Evolutionary conservation across 495 filamentous ascomycete genomes (phyloP), one percentile per base, ranked within the genome.

Genomic region (Penicillium goetzii): DNA sequence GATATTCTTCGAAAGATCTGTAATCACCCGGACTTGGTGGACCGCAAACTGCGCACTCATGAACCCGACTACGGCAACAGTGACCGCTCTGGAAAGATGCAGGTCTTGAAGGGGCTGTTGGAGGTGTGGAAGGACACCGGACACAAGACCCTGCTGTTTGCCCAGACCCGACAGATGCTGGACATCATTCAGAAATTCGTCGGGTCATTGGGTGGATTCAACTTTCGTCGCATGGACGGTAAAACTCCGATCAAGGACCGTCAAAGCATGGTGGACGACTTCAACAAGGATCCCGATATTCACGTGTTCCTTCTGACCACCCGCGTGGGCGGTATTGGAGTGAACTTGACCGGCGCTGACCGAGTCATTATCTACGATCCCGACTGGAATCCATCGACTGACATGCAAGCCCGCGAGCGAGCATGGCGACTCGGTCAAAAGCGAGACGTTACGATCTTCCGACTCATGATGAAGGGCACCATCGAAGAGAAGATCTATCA

Each of bases 401-500:
- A 97, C 68, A 80, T 94, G 30, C 94, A 99, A 72, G 95, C 95
- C 5, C 88, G 94, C n/a, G 95, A 99, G 76, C 86, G 95, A 59
- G 94, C 95, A 25, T 98, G 95, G 95, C 86, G 95, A 43, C 82
- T 99, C 12, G 95, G 95, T 4, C 95, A 99, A 76, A 97, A 93
- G 71, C 88, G 89, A 52, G 91, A 96, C 50, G 95, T 99, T 21
- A 93, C 89, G 0, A 93, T 99, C 33, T 99, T 95, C 74, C 90
- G 95, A 26, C 81, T 99, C 41, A 93, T 99, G 90, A 95, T 92
- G n/a, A 91, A 92, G 2, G 93, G 94, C 17, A 97, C 95, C 0
- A 98, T 99, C 34, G 95, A 99, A 70, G 95, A 99, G 76, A 98
- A 98, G 81, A 97, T 99, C 43, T 98, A 97, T 61, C 95, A 98